These are phyloP conservation scores for Ophiostoma angusticollis DNA, from an alignment of 2,329 filamentous ascomycete genomes.

Conservation along the genomic window DNA sequence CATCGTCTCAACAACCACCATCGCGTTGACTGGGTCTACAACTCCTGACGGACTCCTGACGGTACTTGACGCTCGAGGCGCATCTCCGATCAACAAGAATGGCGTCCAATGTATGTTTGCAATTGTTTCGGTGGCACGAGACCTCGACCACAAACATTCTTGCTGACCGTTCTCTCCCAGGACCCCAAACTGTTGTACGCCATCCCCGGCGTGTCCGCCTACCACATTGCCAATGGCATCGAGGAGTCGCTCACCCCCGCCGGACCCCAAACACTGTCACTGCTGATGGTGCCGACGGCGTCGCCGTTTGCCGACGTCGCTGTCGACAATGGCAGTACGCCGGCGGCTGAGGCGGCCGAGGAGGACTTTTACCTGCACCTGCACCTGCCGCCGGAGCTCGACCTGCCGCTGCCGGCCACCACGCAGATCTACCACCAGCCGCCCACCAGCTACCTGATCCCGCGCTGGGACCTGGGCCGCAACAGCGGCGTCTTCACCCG, in stretches of 20 bases:
- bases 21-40: too few relatives aligned
- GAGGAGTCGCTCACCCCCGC: constrained; percentile 72
- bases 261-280: constrained; percentile 79
- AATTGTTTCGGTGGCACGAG: neutral
- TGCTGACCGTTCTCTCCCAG: constrained; percentile 19
- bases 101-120: too few relatives aligned
- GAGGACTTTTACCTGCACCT: constrained; percentile 97
- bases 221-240: constrained; percentile 78
- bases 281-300: constrained; percentile 90
- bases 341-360: constrained; percentile 31
- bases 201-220: constrained; percentile 78
- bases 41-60: neutral
- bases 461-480: constrained; percentile 83
- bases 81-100: too few relatives aligned
- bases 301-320: constrained; percentile 50
- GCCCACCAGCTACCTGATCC: constrained; percentile 83
- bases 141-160: neutral
- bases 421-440: constrained; percentile 97
- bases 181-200: constrained; percentile 56
- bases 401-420: constrained; percentile 83
- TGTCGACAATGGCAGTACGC: constrained; percentile 29
- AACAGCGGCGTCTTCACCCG: constrained; percentile 84
- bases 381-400: constrained; percentile 85
- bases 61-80: too few relatives aligned
- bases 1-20: too few relatives aligned